Evolutionary conservation across 2,329 filamentous ascomycete species (phyloP).

Genomic region (Colletotrichum viniferum): DNA sequence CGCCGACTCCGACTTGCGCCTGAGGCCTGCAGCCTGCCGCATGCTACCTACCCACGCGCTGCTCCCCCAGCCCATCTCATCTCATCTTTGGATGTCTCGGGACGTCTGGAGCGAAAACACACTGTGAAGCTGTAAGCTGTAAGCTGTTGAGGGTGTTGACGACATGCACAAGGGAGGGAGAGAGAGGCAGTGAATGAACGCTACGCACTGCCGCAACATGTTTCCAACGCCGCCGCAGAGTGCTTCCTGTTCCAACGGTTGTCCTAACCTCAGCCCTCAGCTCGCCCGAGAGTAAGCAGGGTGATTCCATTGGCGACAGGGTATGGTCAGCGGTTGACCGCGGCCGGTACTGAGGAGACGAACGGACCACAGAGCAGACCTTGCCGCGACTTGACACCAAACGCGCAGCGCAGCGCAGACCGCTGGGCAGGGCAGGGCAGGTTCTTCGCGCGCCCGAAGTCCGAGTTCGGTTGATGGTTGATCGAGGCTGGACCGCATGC

Average conservation of each 20-base stretch:
- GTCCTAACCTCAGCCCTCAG: background rate
- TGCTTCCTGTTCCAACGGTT: background rate
- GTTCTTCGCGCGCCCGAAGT: conserved; percentile 1
- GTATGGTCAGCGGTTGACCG: background rate
- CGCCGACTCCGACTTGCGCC: background rate
- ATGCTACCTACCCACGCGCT: background rate
- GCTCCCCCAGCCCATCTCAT: background rate
- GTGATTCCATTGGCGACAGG: background rate
- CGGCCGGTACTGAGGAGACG: background rate
- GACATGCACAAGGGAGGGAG: background rate
- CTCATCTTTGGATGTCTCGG: background rate
- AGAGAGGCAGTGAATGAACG: background rate
- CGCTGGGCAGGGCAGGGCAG: background rate
- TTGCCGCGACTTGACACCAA: conserved; percentile 5
- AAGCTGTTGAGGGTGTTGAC: background rate
- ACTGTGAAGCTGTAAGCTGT: background rate
- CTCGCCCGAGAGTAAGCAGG: background rate
- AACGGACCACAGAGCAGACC: conserved; percentile 1
- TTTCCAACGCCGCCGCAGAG: background rate
- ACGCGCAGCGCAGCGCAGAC: background rate
- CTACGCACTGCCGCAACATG: background rate
- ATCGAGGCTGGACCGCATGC: background rate
- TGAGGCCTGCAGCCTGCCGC: background rate
- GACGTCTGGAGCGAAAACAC: background rate
- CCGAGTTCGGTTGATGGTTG: conserved; percentile 13